These are phyloP conservation scores for Gomphus bonarii DNA, from an alignment of 1,284 basidiomycete genomes.

Conservation along the genomic window DNA sequence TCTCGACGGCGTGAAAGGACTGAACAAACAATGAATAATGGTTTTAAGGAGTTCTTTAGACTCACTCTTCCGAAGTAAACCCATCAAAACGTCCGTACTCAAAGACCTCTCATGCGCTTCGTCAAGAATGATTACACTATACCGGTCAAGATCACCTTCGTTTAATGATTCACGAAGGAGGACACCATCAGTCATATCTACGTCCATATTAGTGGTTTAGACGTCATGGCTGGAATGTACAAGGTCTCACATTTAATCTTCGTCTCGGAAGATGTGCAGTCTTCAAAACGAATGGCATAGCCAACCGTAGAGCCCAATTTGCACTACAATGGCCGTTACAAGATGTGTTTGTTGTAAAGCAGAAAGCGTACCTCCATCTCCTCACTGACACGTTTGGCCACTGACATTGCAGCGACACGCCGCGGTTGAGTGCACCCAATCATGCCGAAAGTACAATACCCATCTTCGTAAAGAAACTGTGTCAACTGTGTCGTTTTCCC, in stretches of 20 bases:
- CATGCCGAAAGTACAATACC: constrained; percentile 81
- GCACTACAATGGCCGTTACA: constrained; percentile 37
- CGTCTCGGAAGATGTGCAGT: constrained; percentile 86
- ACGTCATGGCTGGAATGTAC: not conserved
- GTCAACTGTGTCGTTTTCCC: constrained; percentile 92
- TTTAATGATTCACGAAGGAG: constrained; percentile 91
- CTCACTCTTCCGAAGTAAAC: constrained; percentile 84
- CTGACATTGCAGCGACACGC: constrained; percentile 97
- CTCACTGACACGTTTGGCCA: constrained; percentile 97
- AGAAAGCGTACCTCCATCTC: constrained; percentile 67
- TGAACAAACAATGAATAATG: constrained; percentile 22
- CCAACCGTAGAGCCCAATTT: constrained; percentile 85
- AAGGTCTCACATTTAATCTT: constrained; percentile 80
- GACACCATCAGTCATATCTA: constrained; percentile 98
- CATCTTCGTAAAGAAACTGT: constrained; percentile 93
- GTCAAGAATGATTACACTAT: constrained; percentile 92
- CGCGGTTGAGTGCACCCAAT: constrained; percentile 95
- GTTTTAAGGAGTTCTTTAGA: constrained; percentile 12
- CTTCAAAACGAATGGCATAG: constrained; percentile 97
- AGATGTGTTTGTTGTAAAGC: not conserved
- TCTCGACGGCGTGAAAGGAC: constrained; percentile 87
- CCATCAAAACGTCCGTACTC: constrained; percentile 96
- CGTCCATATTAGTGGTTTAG: constrained; percentile 10
- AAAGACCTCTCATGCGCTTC: constrained; percentile 96
- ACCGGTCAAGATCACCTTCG: constrained; percentile 90